A percentile compares a stretch with the other conserved stretches of the same genome.
These are phyloP conservation scores for Lumnitzera racemosa DNA, from an alignment of 345 rosid species.

Conservation along the genomic window DNA sequence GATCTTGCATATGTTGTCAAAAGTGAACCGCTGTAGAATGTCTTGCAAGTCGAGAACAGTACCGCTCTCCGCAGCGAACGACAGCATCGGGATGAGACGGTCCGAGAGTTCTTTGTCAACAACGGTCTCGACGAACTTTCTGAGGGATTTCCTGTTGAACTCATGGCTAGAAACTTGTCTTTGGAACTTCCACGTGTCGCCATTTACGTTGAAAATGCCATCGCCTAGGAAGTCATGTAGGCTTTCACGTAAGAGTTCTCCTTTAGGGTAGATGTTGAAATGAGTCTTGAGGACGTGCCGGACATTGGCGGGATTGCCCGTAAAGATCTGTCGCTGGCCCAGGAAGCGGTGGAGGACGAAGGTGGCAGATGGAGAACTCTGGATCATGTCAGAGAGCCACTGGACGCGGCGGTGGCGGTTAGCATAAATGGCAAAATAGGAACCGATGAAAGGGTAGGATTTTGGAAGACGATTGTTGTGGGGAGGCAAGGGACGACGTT, in stretches of 20 bases:
- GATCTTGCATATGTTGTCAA: conserved; percentile 62
- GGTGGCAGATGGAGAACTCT: conserved; percentile 44
- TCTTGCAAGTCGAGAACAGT: conserved; percentile 48
- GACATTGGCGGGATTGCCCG: conserved; percentile 58
- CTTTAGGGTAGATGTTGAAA: conserved; percentile 52
- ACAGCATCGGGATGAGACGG: conserved; percentile 53
- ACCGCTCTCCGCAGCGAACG: conserved; percentile 19
- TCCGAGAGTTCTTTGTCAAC: conserved; percentile 46
- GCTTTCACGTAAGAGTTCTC: conserved; percentile 10
- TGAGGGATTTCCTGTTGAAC: conserved; percentile 61
- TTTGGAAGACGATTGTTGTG: conserved; percentile 17
- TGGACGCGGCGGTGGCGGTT: conserved; percentile 38
- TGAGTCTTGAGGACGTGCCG: conserved; percentile 56
- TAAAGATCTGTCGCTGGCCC: conserved; percentile 27
- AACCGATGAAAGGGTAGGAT: conserved; percentile 49
- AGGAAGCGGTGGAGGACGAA: conserved; percentile 30
- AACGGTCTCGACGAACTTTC: conserved; percentile 47
- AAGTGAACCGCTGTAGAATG: conserved; percentile 53
- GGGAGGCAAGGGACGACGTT: neutral
- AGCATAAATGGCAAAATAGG: conserved; percentile 22
- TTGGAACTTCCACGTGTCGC: conserved; percentile 59
- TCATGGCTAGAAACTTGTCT: conserved; percentile 71
- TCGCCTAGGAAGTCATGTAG: conserved; percentile 59
- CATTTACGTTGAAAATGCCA: conserved; percentile 68
- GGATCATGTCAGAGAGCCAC: conserved; percentile 47